Evolutionary conservation across 2,329 filamentous ascomycete species (phyloP).

Genomic region (Paracamarosporium sp.): DNA sequence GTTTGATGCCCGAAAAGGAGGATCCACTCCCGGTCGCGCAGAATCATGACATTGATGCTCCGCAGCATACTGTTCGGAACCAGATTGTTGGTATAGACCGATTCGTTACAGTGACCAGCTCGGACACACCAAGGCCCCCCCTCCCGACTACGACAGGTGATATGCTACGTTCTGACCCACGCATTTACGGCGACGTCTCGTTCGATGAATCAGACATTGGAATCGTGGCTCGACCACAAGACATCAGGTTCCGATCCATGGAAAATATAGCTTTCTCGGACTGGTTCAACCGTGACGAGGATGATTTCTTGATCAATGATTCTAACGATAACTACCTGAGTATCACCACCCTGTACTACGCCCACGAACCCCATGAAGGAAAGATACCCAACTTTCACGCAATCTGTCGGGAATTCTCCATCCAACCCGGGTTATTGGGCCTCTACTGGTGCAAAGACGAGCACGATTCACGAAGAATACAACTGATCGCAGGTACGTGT

Average conservation of each 20-base stretch:
- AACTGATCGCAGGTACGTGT: background rate
- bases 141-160: background rate
- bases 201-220: background rate
- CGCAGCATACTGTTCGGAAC: background rate
- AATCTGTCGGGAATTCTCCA: background rate
- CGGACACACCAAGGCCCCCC: background rate
- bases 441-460: conserved; percentile 1
- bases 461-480: background rate
- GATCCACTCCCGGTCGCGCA: background rate
- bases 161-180: background rate
- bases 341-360: background rate
- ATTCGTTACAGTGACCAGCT: background rate
- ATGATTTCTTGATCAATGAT: background rate
- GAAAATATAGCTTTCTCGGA: background rate
- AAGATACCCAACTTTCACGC: background rate
- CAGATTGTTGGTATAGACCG: background rate
- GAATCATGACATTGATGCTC: background rate
- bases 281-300: background rate
- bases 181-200: background rate
- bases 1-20: background rate
- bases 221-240: background rate
- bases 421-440: background rate
- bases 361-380: background rate
- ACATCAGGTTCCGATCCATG: background rate
- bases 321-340: background rate